These are phyloP conservation scores for Aspergillaceae sp. DNA, from an alignment of 2,329 filamentous ascomycete genomes.

Conservation along the genomic window DNA sequence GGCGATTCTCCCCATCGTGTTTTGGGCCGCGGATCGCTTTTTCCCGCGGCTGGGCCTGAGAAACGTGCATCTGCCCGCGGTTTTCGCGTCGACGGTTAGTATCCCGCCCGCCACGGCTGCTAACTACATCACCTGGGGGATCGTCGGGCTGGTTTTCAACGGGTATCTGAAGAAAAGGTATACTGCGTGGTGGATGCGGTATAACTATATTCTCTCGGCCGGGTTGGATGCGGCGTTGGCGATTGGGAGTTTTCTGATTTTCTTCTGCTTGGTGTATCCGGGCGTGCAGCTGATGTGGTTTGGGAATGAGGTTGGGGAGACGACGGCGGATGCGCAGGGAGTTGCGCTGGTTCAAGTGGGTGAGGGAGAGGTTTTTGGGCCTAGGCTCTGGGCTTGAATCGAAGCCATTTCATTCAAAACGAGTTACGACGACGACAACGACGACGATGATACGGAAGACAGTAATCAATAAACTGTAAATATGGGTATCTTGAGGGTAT, in stretches of 20 bases:
- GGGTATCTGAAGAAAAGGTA: slow-evolving; percentile 52
- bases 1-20: slow-evolving; percentile 49
- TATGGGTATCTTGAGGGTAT: not conserved
- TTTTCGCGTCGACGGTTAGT: slow-evolving; percentile 1
- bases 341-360: not conserved
- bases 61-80: slow-evolving; percentile 31
- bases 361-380: not conserved
- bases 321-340: slow-evolving; percentile 1
- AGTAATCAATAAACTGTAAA: not conserved
- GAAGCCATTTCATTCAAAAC: too few relatives aligned
- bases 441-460: too few relatives aligned
- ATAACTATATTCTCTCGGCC: slow-evolving; percentile 64
- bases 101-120: slow-evolving; percentile 60
- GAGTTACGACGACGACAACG: too few relatives aligned
- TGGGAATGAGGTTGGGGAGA: not conserved
- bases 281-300: slow-evolving; percentile 5
- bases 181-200: slow-evolving; percentile 62
- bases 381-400: not conserved
- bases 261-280: slow-evolving; percentile 19
- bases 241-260: slow-evolving; percentile 18
- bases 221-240: slow-evolving; percentile 46
- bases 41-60: slow-evolving; percentile 54
- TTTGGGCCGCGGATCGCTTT: slow-evolving; percentile 48
- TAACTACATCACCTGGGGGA: slow-evolving; percentile 60
- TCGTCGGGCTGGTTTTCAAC: slow-evolving; percentile 57